These are phyloP conservation scores for Cryptosporidium ubiquitum DNA, from an alignment of 169 alveolate species.

Conservation along the genomic window DNA sequence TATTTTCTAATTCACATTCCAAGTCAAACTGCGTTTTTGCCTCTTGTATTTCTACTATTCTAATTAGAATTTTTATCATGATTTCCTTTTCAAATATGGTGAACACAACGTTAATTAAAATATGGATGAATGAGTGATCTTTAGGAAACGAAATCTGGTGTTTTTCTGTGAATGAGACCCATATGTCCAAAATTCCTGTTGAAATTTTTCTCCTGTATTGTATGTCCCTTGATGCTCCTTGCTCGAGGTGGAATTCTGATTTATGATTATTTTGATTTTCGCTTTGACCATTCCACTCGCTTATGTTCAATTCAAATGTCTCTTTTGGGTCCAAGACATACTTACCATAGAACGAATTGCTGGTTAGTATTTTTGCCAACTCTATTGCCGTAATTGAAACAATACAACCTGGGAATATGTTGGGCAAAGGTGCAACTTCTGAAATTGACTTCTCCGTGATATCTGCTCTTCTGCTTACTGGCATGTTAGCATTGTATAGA, in stretches of 20 bases:
- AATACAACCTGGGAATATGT: constrained; percentile 57
- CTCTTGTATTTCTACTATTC: background rate
- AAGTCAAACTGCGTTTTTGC: constrained; percentile 30
- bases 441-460: background rate
- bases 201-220: constrained; percentile 49
- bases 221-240: constrained; percentile 35
- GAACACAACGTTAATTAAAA: constrained; percentile 32
- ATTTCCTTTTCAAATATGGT: constrained; percentile 34
- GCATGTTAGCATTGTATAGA: constrained; percentile 4
- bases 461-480: constrained; percentile 8
- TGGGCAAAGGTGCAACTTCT: constrained; percentile 9
- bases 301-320: constrained; percentile 13
- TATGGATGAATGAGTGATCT: background rate
- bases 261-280: too few relatives aligned
- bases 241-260: background rate
- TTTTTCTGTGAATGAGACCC: constrained; percentile 55
- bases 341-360: constrained; percentile 44
- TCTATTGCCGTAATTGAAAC: constrained; percentile 6
- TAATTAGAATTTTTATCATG: constrained; percentile 9
- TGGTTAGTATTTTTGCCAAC: constrained; percentile 31
- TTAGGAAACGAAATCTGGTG: constrained; percentile 15
- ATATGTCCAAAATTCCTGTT: constrained; percentile 46
- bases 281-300: constrained; percentile 43
- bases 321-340: constrained; percentile 54
- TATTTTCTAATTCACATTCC: constrained; percentile 64